These are phyloP conservation scores for Prunus salicina DNA, from an alignment of 306 rosid species.

Conservation along the genomic window DNA sequence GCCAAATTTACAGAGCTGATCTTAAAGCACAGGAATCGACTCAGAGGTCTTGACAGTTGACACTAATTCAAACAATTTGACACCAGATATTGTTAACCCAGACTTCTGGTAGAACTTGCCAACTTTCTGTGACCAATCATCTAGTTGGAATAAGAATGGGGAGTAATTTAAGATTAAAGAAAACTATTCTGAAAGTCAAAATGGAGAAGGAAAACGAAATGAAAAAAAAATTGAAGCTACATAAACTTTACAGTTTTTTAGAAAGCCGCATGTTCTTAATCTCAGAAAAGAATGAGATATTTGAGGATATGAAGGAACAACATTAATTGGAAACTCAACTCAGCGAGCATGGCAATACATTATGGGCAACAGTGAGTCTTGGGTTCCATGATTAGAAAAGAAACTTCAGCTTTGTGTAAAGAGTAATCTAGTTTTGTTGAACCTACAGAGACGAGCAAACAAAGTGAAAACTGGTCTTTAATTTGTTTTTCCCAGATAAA, in stretches of 20 bases:
- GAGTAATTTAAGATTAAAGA: neutral
- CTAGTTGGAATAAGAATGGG: neutral
- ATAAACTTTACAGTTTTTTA: neutral
- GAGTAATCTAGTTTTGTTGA: slow-evolving; percentile 3
- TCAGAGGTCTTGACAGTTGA: neutral
- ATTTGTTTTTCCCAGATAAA: neutral
- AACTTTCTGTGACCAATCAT: neutral
- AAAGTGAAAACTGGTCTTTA: neutral
- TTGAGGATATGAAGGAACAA: neutral
- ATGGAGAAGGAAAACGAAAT: neutral
- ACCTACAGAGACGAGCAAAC: slow-evolving; percentile 1
- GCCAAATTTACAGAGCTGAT: no score
- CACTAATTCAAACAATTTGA: neutral
- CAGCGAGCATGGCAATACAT: neutral
- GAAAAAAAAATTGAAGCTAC: neutral
- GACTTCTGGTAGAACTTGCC: neutral
- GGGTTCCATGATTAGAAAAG: neutral
- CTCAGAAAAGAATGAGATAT: neutral
- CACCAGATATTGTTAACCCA: neutral
- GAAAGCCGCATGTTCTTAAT: neutral
- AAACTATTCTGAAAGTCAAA: neutral
- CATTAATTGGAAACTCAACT: neutral
- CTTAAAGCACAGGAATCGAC: neutral
- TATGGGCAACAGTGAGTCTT: neutral
- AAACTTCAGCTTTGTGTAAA: slow-evolving; percentile 9